Conservation (phyloP, 371 early-diverging fungal species). For the Nematocida sp. region DNA sequence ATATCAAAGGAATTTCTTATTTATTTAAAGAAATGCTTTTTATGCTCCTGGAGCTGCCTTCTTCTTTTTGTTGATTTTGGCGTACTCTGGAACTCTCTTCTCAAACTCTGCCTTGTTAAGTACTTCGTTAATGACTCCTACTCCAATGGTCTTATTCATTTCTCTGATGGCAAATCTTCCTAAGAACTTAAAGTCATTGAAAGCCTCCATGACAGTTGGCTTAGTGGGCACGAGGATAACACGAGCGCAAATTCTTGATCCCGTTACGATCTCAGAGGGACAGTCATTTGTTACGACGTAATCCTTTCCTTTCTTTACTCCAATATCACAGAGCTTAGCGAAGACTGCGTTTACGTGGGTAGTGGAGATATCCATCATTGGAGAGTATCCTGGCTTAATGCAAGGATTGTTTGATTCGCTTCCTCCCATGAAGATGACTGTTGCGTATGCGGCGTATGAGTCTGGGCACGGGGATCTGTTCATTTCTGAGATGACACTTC, state of each 20-base stretch:
- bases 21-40: neutral
- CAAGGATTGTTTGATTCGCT: conserved; percentile 11
- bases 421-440: conserved; percentile 46
- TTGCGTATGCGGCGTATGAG: conserved; percentile 47
- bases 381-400: conserved; percentile 63
- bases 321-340: conserved; percentile 49
- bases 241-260: conserved; percentile 39
- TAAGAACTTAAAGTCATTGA: conserved; percentile 59
- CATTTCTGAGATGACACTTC: conserved; percentile 59
- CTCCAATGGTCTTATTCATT: conserved; percentile 59
- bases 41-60: neutral
- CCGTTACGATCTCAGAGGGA: conserved; percentile 47
- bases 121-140: conserved; percentile 57
- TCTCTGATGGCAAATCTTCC: conserved; percentile 66
- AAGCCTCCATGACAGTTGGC: conserved; percentile 59
- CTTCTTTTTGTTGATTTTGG: no score
- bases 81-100: conserved; percentile 27
- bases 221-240: conserved; percentile 63
- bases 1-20: no score
- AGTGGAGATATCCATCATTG: conserved; percentile 62
- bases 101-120: conserved; percentile 48
- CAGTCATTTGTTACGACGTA: conserved; percentile 7
- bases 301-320: conserved; percentile 55
- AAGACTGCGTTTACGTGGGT: conserved; percentile 60
- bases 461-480: conserved; percentile 48